Evolutionary conservation across 192 early-diverging fungal species (phyloP), one percentile per base, ranked within the genome.

Genomic region (Backusella westeae): DNA sequence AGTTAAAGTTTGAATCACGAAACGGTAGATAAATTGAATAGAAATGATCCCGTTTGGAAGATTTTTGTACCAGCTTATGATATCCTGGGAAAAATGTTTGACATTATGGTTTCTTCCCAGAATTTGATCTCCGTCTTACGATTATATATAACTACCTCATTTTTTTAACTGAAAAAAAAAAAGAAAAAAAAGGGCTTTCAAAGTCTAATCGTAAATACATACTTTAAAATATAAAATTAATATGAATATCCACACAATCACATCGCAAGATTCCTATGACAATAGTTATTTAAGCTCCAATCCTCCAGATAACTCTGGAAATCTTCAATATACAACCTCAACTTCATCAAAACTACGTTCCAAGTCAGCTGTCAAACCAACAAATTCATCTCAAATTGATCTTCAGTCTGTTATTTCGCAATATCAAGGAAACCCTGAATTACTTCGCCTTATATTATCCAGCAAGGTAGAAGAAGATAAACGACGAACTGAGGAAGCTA

Each of bases 381-480:
- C 36, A 69, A 17, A 39, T 34, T 41, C 67, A 68, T 36, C 41
- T 32, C 35, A 39, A 32, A 69, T 23, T 36, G 85, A 88, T 76
- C 75, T 89, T 1, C 86, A 89, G 44, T 81, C 86, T 6, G 79
- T 89, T 52, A 75, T 89, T 17, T 76, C 84, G 0, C 80, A 79
- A 26, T 89, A 85, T 67, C 71, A 81, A 14, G 67, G 74, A 5
- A 85, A 89, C 53, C 88, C 88, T 14, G 88, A 89, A 32, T 73
- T 89, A n/a, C 72, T 89, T 0, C 85, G 84, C 49, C 35, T 89
- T 23, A 89, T 89, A 67, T 73, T 89, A 21, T 69, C 81, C 3
- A 84, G 85, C 56, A 89, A 87, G 76, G 83, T 86, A 8, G 88
- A 89, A 68, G 88, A 89, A 70, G 88, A 89, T 53, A 83, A 85